Evolutionary conservation across 2,329 filamentous ascomycete genomes (phyloP), one percentile per base, ranked within the genome.

Genomic region (Pseudogymnoascus sp.): DNA sequence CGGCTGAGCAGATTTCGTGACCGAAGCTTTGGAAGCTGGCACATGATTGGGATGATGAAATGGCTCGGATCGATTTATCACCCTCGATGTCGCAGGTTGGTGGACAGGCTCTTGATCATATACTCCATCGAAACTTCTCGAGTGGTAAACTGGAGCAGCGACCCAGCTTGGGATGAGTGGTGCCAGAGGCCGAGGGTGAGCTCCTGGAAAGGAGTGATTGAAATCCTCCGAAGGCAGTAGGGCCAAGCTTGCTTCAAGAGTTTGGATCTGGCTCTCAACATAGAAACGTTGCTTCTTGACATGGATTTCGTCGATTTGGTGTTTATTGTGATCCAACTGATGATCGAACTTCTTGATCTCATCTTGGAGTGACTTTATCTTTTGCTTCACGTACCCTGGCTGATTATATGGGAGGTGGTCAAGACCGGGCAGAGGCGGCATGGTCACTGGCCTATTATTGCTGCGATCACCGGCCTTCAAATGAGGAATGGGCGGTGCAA

Each of bases 281-380:
- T 75, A 70, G 37, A 75, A 69, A 3, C 75, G 77, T 47, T 78
- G 77, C 25, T 73, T 69, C 65, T 80, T 76, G 70, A 84, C 79
- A 35, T 77, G 73, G 65, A 76, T 78, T 67, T 83, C 82, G 64
- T 87, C 84, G 65, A 86, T 84, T 67, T 86, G 84, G 66, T 86
- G 82, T 66, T 79, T 81, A 69, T 87, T 86, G 75, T 82, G 85
- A 61, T 80, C 78, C 50, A 87, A 72, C 67, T 87, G 84, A 64
- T 83, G 80, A 66, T 85, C 80, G 42, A 82, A 76, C 63, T 81
- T 80, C 68, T 80, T 82, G 64, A 87, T 75, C n/a, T 79, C 78
- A n/a, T 70, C 68, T 42, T 77, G 78, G 62, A 87, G 77, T 44
- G 75, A 61, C 18, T 69, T 64, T 56, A 73, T 66, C 50, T 72